Conservation (phyloP, 768 basidiomycete species). For the Vararia minispora region DNA sequence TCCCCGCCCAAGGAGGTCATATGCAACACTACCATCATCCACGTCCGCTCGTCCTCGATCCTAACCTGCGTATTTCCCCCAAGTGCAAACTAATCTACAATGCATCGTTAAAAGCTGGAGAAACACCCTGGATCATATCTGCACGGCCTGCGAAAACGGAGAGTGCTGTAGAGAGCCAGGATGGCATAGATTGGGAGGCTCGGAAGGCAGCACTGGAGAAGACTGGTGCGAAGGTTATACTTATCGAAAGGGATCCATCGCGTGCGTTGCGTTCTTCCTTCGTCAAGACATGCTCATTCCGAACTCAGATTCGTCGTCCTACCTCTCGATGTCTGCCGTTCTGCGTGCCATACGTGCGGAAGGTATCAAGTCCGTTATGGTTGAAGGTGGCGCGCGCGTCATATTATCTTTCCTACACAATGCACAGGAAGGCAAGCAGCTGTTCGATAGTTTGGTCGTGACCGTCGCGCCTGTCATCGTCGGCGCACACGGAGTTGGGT, state of each 20-base stretch:
- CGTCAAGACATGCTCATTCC: background rate
- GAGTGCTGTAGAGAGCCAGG: conserved; percentile 5
- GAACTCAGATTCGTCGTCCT: conserved; percentile 12
- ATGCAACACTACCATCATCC: conserved; percentile 40
- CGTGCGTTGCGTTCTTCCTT: conserved; percentile 23
- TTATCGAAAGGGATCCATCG: conserved; percentile 26
- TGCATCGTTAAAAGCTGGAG: conserved; percentile 43
- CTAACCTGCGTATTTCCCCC: conserved; percentile 51
- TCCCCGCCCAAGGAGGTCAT: conserved; percentile 17
- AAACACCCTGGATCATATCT: conserved; percentile 67
- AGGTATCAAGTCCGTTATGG: conserved; percentile 77
- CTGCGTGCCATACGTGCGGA: conserved; percentile 40
- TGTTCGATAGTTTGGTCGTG: conserved; percentile 65
- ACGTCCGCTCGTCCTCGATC: conserved; percentile 77
- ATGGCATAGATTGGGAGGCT: conserved; percentile 23
- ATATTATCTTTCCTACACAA: conserved; percentile 59
- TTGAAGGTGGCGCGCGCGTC: conserved; percentile 85
- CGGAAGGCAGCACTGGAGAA: conserved; percentile 34
- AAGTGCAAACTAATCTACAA: conserved; percentile 65
- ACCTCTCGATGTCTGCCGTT: conserved; percentile 34
- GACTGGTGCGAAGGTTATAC: conserved; percentile 59
- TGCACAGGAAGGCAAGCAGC: conserved; percentile 10
- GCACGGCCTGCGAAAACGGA: conserved; percentile 16
- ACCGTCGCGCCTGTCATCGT: conserved; percentile 85
- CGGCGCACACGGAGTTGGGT: conserved; percentile 59